These are phyloP conservation scores for Vinca minor DNA, from an alignment of 257 asterid genomes.

Conservation along the genomic window DNA sequence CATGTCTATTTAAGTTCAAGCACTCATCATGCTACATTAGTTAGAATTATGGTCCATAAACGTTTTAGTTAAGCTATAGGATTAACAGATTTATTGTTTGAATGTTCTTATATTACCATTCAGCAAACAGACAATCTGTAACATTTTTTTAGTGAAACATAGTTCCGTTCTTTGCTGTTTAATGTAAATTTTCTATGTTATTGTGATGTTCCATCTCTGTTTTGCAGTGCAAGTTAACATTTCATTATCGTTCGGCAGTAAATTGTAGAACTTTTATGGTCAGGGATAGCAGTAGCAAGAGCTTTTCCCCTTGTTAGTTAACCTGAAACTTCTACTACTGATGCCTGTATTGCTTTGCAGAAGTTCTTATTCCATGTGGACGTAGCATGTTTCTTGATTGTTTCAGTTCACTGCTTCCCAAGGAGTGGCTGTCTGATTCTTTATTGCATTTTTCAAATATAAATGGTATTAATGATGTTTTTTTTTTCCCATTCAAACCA, in stretches of 20 bases:
- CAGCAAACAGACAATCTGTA: not conserved
- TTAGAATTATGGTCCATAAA: constrained; percentile 29
- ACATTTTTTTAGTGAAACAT: not conserved
- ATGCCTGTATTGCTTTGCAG: not conserved
- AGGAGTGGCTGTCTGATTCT: too few relatives aligned
- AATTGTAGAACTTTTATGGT: not conserved
- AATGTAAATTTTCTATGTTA: too few relatives aligned
- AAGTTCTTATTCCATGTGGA: not conserved
- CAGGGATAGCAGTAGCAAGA: not conserved
- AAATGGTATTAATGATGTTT: too few relatives aligned
- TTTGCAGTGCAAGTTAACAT: not conserved
- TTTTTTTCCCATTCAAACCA: too few relatives aligned
- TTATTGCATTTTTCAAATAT: too few relatives aligned
- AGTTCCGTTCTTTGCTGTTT: not conserved
- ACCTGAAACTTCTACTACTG: not conserved
- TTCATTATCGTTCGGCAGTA: not conserved
- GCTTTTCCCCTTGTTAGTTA: not conserved
- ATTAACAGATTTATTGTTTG: not conserved
- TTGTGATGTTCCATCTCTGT: not conserved
- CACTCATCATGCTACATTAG: constrained; percentile 17
- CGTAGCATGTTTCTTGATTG: not conserved
- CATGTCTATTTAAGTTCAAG: constrained; percentile 21
- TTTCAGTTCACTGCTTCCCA: not conserved
- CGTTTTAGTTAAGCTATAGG: constrained; percentile 19
- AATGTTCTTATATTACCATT: not conserved